Conservation (phyloP, 371 early-diverging fungal species). For the Rhizopus microsporus region DNA sequence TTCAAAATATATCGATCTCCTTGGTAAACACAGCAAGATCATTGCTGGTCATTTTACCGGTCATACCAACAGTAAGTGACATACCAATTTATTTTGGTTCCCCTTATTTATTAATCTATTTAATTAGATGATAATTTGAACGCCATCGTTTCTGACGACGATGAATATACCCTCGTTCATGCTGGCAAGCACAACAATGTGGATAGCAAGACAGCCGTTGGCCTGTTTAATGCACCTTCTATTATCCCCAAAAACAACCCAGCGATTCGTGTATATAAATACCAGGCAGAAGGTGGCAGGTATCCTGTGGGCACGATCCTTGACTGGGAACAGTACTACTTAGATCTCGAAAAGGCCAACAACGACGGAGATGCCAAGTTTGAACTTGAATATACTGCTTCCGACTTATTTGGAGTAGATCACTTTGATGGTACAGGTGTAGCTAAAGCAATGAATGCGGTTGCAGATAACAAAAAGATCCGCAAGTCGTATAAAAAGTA, state of each 20-base stretch:
- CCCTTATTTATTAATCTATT: not conserved
- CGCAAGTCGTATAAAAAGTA: slow-evolving; percentile 18
- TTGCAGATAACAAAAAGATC: slow-evolving; percentile 9
- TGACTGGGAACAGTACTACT: slow-evolving; percentile 58
- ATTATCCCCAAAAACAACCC: slow-evolving; percentile 57
- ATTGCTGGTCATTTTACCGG: slow-evolving; percentile 58
- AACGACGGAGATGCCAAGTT: slow-evolving; percentile 27
- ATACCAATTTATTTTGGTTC: not conserved
- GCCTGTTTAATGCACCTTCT: slow-evolving; percentile 52
- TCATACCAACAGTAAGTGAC: slow-evolving; percentile 42
- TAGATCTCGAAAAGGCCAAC: slow-evolving; percentile 48
- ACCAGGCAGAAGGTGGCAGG: slow-evolving; percentile 23
- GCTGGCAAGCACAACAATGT: not conserved
- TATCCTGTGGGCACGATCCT: slow-evolving; percentile 35
- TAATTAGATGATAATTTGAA: slow-evolving; percentile 25
- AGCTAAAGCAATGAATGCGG: slow-evolving; percentile 12
- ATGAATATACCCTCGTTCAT: not conserved
- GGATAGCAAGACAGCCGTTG: slow-evolving; percentile 13
- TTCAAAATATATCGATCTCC: slow-evolving; percentile 34
- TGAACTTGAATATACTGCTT: slow-evolving; percentile 50
- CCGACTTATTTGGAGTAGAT: slow-evolving; percentile 39
- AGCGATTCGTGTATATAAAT: slow-evolving; percentile 52
- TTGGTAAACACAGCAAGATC: slow-evolving; percentile 41
- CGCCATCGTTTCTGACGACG: slow-evolving; percentile 12
- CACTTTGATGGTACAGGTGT: slow-evolving; percentile 29